Conservation (phyloP, 805 yeast genomes). For the Candida odintsovae region DNA sequence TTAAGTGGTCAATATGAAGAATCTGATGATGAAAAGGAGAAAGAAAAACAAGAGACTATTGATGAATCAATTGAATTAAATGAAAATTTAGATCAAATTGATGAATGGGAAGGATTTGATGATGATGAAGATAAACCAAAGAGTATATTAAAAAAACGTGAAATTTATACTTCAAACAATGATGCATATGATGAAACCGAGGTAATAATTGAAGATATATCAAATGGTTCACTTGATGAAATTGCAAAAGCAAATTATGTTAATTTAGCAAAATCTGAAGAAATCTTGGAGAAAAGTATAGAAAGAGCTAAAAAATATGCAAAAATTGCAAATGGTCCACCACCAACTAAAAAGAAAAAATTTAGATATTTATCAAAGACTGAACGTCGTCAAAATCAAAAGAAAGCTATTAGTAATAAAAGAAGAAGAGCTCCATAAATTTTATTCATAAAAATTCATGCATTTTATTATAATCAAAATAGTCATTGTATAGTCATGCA, state of each 20-base stretch:
- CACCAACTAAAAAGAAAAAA: slow-evolving; percentile 57
- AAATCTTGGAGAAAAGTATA: slow-evolving; percentile 68
- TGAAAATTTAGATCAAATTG: slow-evolving; percentile 13
- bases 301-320: slow-evolving; percentile 83
- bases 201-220: slow-evolving; percentile 44
- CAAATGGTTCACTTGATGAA: slow-evolving; percentile 48
- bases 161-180: slow-evolving; percentile 15
- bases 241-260: slow-evolving; percentile 66
- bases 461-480: too few species aligned
- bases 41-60: slow-evolving; percentile 15
- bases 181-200: slow-evolving; percentile 30
- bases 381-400: slow-evolving; percentile 62
- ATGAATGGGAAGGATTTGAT: slow-evolving; percentile 36
- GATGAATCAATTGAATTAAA: slow-evolving; percentile 22
- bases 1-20: slow-evolving; percentile 17
- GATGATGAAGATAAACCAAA: slow-evolving; percentile 23
- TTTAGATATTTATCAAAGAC: slow-evolving; percentile 80
- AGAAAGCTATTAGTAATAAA: slow-evolving; percentile 36
- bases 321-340: slow-evolving; percentile 31
- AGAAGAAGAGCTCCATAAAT: slow-evolving; percentile 26
- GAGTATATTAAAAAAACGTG: slow-evolving; percentile 21
- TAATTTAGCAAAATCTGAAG: slow-evolving; percentile 58
- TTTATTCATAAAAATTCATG: background rate
- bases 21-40: slow-evolving; percentile 12
- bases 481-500: too few species aligned